Base-by-base conservation (phyloP, 495 filamentous ascomycete genomes). In the Aspergillus ostianus region DNA sequence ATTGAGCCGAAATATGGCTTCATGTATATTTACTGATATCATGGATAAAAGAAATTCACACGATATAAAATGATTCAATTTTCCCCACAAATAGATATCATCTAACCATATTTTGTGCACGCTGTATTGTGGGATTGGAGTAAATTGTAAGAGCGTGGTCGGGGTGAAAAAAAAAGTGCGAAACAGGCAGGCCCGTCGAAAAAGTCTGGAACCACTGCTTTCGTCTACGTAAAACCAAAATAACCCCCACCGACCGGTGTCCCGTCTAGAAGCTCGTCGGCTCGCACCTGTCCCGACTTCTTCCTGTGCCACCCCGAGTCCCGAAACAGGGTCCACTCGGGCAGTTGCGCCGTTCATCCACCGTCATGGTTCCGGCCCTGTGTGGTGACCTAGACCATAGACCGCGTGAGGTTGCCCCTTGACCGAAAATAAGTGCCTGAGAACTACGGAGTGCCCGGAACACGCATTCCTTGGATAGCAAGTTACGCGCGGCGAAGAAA, bases 281-380 rank as follows among this genome's bases (percentile, higher is more conserved):
- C 77, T 77, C 29, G 87, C 73, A 47, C 87, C 85, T 9, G 67
- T 56, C 3, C 77, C 77, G 51, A 71, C 59, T 23, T 64, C 60
- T 3, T 73, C 70, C 10, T 64, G 59, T 1, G 65, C 51, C 3
- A 50, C 18, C 0, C 56, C 55, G 5, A 65, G 32, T 10, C 61
- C 54, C 17, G 64, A 20, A 10, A 27, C 23, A 15, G 51, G 44
- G 20, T 66, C 65, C 10, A 67, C 57, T 27, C 60, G 47, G 36
- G 2, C 57, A 59, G 67, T 71, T 70, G 13, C 80, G 78, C 13
- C 90, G 79, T 0, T 91, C 92, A 3, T 95, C 74, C 1, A 97
- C 80, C 4, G 96, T 74, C 20, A 96, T 76, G 68, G 93, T 91
- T 2, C 92, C 90, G 1, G 88, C 85, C 57, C 93, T 95, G 61